Base-by-base conservation (phyloP, 768 basidiomycete species). In the Lactifluus volemus region DNA sequence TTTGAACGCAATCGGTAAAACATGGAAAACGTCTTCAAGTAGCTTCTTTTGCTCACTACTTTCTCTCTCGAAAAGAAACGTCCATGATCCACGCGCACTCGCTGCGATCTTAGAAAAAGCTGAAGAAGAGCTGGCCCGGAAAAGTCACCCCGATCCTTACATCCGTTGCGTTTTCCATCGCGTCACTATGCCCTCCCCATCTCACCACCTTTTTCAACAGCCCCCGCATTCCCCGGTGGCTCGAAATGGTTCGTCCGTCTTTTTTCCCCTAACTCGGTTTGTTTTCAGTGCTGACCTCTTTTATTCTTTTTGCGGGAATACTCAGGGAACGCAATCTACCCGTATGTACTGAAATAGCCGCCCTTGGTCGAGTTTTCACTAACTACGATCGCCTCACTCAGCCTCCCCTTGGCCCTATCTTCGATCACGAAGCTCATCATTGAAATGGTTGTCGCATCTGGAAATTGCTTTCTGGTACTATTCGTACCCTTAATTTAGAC, bases 1-100 rank as follows among this genome's bases (percentile, higher is more conserved):
- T 98, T 98, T 71, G 96, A 98, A 77, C 76, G 80, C 67, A 93
- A 98, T 80, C 83, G 93, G 92, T 91, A 71, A 60, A 81, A 4
- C n/a, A 17, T 42, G 4, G 5, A n/a, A 42, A n/a, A 76, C 53
- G 19, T 10, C 9, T 42, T 25, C 25, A 25, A 25, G 25, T 62
- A 45, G 17, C 6, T 42, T 25, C 41, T 10, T 2, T n/a, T 32
- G 9, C 2, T 52, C n/a, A 19, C 15, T 25, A 34, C 32, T 34
- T 34, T 15, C 25, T 25, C 25, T 25, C 25, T 30, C 4, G 9
- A 4, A 4, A 54, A 96, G 93, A 52, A 78, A 94, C 69, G 84
- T 96, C 58, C 82, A 83, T 58, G 90, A 96, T 68, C 93, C 94
- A 14, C 81, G 93, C 64, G 85, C 86, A 21, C 75, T 97, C 55